Conservation (phyloP, 805 yeast species). For the Candida xiaguanensis region DNA sequence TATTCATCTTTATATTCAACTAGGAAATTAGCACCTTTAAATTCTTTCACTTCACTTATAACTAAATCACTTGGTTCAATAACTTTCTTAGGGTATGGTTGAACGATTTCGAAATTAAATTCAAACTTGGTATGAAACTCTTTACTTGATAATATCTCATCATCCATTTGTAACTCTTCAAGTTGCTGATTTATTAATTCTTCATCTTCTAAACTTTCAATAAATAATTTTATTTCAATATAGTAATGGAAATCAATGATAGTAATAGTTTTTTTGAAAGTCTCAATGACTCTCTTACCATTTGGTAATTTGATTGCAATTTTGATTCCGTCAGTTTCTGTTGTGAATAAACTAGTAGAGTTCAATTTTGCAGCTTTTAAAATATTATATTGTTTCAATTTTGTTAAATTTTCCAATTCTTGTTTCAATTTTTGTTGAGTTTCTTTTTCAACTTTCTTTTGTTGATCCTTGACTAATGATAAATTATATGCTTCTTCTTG, state of each 20-base stretch:
- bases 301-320: constrained; percentile 55
- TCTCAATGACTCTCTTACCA: constrained; percentile 48
- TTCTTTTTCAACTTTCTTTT: constrained; percentile 47
- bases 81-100: constrained; percentile 39
- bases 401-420: constrained; percentile 14
- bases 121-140: constrained; percentile 23
- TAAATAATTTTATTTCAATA: constrained; percentile 40
- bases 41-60: constrained; percentile 18
- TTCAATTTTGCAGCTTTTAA: not conserved
- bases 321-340: constrained; percentile 10
- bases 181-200: constrained; percentile 10
- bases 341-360: not conserved
- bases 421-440: constrained; percentile 10
- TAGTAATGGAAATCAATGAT: constrained; percentile 47
- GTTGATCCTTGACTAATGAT: constrained; percentile 47
- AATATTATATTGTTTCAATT: constrained; percentile 9
- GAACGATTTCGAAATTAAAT: constrained; percentile 36
- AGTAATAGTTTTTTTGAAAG: constrained; percentile 36
- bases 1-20: constrained; percentile 31
- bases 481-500: constrained; percentile 42
- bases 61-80: constrained; percentile 11
- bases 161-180: constrained; percentile 7
- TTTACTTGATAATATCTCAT: constrained; percentile 10
- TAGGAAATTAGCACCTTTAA: constrained; percentile 36
- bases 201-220: constrained; percentile 9